Conservation (phyloP, 2,329 filamentous ascomycete species). For the Fusarium fujikuroi region DNA sequence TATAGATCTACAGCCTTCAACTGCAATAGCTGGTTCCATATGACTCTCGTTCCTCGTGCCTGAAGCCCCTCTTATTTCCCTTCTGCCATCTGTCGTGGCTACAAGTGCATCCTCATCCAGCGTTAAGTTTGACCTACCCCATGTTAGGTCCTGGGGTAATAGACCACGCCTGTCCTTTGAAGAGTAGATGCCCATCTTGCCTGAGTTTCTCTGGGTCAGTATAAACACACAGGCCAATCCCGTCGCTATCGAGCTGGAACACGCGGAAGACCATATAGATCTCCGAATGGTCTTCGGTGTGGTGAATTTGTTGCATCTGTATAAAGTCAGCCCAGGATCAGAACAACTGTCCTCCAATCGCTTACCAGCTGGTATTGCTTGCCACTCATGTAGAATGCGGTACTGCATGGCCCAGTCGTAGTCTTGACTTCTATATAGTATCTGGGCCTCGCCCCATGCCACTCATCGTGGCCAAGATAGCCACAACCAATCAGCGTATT, state of each 20-base stretch:
- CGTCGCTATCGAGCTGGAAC: slow-evolving; percentile 24
- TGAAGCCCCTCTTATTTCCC: too few species aligned
- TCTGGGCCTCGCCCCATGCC: background rate
- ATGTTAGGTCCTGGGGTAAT: slow-evolving; percentile 7
- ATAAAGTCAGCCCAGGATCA: background rate
- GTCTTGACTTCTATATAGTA: background rate
- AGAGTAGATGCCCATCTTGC: slow-evolving; percentile 25
- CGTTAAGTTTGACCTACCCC: background rate
- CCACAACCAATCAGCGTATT: background rate
- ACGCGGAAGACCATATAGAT: background rate
- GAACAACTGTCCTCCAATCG: background rate
- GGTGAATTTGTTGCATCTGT: background rate
- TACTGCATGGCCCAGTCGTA: background rate
- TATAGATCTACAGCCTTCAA: background rate
- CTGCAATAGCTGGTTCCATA: background rate
- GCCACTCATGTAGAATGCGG: background rate
- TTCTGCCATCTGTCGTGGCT: too few species aligned
- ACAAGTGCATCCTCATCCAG: too few species aligned
- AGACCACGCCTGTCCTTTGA: slow-evolving; percentile 30
- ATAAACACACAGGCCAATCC: slow-evolving; percentile 27
- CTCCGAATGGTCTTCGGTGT: background rate
- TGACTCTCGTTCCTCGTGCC: too few species aligned
- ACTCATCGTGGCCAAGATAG: background rate
- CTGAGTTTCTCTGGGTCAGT: slow-evolving; percentile 31
- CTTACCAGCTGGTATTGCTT: background rate